Conservation (phyloP, 306 rosid genomes). For the Leucaena leucocephala region DNA sequence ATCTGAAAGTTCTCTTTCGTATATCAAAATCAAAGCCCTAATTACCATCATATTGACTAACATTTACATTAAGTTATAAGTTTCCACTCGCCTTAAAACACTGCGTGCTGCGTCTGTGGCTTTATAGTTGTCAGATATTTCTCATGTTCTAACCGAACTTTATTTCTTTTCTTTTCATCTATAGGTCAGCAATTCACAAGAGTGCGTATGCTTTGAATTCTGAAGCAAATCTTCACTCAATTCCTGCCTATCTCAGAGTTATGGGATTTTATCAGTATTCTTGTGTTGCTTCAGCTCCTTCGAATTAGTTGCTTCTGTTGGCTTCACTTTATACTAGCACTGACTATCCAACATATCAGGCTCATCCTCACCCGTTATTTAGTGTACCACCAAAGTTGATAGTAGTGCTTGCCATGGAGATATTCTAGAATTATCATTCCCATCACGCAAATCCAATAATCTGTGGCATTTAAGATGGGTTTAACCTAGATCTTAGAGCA, state of each 20-base stretch:
- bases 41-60: slow-evolving; percentile 55
- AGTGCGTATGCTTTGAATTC: slow-evolving; percentile 49
- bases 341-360: slow-evolving; percentile 33
- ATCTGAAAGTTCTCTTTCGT: slow-evolving; percentile 63
- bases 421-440: slow-evolving; percentile 47
- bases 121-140: slow-evolving; percentile 82
- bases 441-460: slow-evolving; percentile 22
- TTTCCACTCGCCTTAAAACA: slow-evolving; percentile 36
- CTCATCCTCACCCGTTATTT: slow-evolving; percentile 33
- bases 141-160: slow-evolving; percentile 69
- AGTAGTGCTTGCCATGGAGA: slow-evolving; percentile 27
- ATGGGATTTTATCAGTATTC: slow-evolving; percentile 51
- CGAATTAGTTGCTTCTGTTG: slow-evolving; percentile 44
- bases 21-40: slow-evolving; percentile 53
- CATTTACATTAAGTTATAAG: slow-evolving; percentile 38
- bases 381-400: slow-evolving; percentile 35
- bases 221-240: slow-evolving; percentile 62
- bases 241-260: slow-evolving; percentile 47
- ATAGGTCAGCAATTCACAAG: slow-evolving; percentile 73
- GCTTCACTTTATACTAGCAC: slow-evolving; percentile 34
- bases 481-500: slow-evolving; percentile 44
- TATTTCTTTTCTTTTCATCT: slow-evolving; percentile 65
- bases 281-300: slow-evolving; percentile 49
- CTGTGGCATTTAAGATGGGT: slow-evolving; percentile 36
- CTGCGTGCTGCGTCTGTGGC: slow-evolving; percentile 51